A percentile compares a stretch with the other conserved stretches of the same genome.
phyloP scores from a whole-genome alignment of 805 yeast genomes.

The Lachancea mirantina region DNA sequence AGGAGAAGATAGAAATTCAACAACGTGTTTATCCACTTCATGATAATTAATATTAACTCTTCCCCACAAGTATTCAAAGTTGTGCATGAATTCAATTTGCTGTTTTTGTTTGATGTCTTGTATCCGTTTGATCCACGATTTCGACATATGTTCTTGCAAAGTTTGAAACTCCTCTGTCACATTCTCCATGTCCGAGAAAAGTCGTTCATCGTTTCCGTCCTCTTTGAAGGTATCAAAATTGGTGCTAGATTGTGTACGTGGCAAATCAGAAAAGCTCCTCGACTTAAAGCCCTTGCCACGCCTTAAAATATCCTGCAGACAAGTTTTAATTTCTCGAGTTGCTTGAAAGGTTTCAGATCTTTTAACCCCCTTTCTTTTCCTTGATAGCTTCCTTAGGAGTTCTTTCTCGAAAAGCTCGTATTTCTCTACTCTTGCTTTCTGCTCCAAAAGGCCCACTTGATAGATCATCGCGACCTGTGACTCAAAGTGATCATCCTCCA shows the following conservation, averaged over 20 bases:
- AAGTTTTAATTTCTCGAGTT: not conserved
- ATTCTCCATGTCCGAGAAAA: not conserved
- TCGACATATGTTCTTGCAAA: constrained; percentile 44
- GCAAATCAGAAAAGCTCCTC: no score
- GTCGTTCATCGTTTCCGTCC: not conserved
- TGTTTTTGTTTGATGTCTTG: constrained; percentile 38
- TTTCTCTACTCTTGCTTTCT: constrained; percentile 51
- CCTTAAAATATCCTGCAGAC: no score
- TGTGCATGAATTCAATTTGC: constrained; percentile 35
- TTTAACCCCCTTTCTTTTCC: constrained; percentile 3
- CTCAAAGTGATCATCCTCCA: constrained; percentile 91
- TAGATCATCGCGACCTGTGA: constrained; percentile 56
- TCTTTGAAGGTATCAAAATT: not conserved
- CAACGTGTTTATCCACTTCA: constrained; percentile 38
- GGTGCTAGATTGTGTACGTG: no score
- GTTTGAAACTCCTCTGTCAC: constrained; percentile 8
- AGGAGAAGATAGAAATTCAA: constrained; percentile 42
- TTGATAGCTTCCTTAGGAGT: constrained; percentile 10
- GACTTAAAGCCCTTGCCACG: no score
- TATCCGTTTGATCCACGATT: constrained; percentile 68
- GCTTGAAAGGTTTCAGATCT: constrained; percentile 2
- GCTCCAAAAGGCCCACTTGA: constrained; percentile 62
- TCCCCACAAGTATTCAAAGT: constrained; percentile 39
- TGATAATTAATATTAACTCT: constrained; percentile 26
- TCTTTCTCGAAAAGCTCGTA: constrained; percentile 34